Evolutionary conservation across 768 basidiomycete species (phyloP).

Genomic region (Suillus sp.): DNA sequence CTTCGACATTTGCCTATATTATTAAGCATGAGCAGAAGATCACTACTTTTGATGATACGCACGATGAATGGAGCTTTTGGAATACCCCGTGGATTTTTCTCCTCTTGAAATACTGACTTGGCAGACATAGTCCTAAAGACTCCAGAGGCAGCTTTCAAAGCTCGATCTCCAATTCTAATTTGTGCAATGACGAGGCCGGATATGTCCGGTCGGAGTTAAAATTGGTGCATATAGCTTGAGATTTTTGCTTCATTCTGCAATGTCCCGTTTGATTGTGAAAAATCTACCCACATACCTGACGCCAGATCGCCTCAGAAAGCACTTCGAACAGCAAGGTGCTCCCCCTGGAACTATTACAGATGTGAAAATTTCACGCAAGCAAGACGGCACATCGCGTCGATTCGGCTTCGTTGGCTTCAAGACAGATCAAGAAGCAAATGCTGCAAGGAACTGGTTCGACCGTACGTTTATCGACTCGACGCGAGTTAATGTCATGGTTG

Average conservation of each 20-base stretch:
- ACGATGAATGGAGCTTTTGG: slow-evolving; percentile 96
- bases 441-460: slow-evolving; percentile 83
- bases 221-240: background rate
- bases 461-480: slow-evolving; percentile 81
- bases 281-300: slow-evolving; percentile 75
- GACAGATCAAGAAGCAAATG: slow-evolving; percentile 68
- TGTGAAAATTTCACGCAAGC: slow-evolving; percentile 74
- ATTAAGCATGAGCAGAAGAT: slow-evolving; percentile 5
- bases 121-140: slow-evolving; percentile 24
- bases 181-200: slow-evolving; percentile 4
- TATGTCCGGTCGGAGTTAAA: background rate
- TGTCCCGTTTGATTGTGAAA: slow-evolving; percentile 86
- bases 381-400: slow-evolving; percentile 76
- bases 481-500: slow-evolving; percentile 70
- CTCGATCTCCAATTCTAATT: background rate
- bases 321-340: slow-evolving; percentile 63
- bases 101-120: slow-evolving; percentile 35
- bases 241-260: slow-evolving; percentile 28
- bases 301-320: slow-evolving; percentile 60
- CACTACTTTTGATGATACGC: slow-evolving; percentile 31
- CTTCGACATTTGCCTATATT: slow-evolving; percentile 78
- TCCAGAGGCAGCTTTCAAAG: background rate
- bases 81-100: slow-evolving; percentile 89
- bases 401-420: slow-evolving; percentile 96
- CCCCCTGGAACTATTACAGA: slow-evolving; percentile 82